Conservation (phyloP, 31 red algal species). For the Asparagopsis taxiformis region DNA sequence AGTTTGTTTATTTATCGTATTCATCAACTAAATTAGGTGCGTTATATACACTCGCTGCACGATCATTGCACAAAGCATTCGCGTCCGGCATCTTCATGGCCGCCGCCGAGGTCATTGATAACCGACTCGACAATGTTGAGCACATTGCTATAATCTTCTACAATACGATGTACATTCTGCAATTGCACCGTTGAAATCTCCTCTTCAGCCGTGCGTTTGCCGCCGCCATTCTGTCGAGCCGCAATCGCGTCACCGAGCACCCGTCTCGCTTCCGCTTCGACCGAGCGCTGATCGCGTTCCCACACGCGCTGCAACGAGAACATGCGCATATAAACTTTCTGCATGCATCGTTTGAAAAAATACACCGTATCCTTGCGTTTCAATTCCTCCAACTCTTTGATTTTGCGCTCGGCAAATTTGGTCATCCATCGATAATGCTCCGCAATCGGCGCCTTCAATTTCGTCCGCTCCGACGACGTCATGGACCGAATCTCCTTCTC, state of each 20-base stretch:
- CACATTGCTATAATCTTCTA: neutral
- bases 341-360: neutral
- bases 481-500: too few relatives aligned
- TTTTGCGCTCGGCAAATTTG: neutral
- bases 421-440: neutral
- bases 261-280: neutral
- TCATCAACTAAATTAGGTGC: too few relatives aligned
- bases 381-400: neutral
- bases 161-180: neutral
- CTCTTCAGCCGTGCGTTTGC: neutral
- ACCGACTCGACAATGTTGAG: neutral
- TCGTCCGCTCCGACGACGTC: neutral
- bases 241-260: neutral
- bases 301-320: slow-evolving; percentile 10
- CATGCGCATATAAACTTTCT: neutral
- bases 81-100: neutral
- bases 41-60: neutral
- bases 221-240: neutral
- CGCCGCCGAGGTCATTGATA: neutral
- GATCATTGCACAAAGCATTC: neutral
- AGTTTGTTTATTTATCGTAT: too few relatives aligned
- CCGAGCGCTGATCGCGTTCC: neutral
- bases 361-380: neutral
- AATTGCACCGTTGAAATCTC: neutral
- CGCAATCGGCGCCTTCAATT: neutral